Conservation (phyloP, 2,329 filamentous ascomycete genomes). For the Teratosphaeriaceae sp. region DNA sequence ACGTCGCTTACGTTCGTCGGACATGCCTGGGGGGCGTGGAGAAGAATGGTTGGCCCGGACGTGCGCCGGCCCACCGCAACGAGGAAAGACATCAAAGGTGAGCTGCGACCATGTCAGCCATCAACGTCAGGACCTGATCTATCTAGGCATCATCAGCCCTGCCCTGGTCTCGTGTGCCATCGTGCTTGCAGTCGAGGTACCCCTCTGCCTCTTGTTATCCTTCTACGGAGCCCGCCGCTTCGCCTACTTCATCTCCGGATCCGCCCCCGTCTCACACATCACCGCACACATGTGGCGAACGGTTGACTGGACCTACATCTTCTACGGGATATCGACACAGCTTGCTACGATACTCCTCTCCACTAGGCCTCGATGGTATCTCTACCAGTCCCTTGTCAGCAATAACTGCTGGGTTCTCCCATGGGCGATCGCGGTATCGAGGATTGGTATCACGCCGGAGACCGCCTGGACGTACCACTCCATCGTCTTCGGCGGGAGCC, state of each 20-base stretch:
- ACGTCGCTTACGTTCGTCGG: slow-evolving; percentile 60
- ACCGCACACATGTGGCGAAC: slow-evolving; percentile 59
- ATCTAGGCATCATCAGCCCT: slow-evolving; percentile 41
- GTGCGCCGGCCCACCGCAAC: slow-evolving; percentile 12
- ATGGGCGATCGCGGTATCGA: slow-evolving; percentile 59
- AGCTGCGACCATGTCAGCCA: neutral
- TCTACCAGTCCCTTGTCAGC: slow-evolving; percentile 59
- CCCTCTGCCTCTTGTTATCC: slow-evolving; percentile 57
- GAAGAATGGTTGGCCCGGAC: slow-evolving; percentile 28
- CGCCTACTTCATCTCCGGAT: slow-evolving; percentile 55
- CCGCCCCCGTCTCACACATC: slow-evolving; percentile 51
- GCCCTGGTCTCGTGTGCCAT: slow-evolving; percentile 49
- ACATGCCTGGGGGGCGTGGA: slow-evolving; percentile 56
- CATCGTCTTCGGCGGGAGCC: slow-evolving; percentile 59
- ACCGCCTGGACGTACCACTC: slow-evolving; percentile 63
- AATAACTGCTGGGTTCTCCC: slow-evolving; percentile 64
- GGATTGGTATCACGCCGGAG: slow-evolving; percentile 38
- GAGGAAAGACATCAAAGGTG: slow-evolving; percentile 11
- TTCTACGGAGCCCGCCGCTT: slow-evolving; percentile 51
- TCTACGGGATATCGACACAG: slow-evolving; percentile 61
- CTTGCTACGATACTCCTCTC: slow-evolving; percentile 59
- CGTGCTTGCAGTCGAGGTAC: slow-evolving; percentile 54
- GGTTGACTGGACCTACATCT: slow-evolving; percentile 57
- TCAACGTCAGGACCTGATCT: neutral
- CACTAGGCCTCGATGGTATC: slow-evolving; percentile 59